Evolutionary conservation across 305 asterid genomes (phyloP).

Genomic region (Solanum aculeatissimum): DNA sequence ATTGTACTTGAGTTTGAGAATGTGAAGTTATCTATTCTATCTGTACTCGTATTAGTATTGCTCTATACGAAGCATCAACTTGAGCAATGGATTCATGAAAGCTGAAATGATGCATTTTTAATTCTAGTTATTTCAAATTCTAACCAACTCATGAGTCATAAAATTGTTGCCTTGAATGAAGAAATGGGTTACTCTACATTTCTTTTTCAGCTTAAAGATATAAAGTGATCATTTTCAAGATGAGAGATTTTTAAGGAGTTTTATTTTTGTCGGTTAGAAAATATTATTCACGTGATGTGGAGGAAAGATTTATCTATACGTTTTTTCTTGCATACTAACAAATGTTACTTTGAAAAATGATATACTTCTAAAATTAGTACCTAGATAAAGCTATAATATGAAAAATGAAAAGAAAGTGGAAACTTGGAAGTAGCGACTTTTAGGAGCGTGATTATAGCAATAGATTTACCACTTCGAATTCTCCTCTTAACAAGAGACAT

Average conservation of each 20-base stretch:
- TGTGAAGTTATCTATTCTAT: neutral
- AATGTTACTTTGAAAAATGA: neutral
- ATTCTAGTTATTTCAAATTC: neutral
- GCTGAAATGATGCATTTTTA: neutral
- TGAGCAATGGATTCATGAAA: neutral
- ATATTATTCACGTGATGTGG: neutral
- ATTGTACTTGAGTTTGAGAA: neutral
- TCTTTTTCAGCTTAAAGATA: neutral
- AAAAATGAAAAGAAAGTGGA: neutral
- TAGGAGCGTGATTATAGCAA: neutral
- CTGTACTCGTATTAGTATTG: neutral
- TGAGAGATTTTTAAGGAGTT: too few species aligned
- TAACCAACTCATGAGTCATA: neutral
- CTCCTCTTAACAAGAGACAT: neutral
- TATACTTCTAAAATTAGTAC: neutral
- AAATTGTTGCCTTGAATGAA: neutral
- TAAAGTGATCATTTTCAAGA: too few species aligned
- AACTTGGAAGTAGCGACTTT: neutral
- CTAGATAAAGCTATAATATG: neutral
- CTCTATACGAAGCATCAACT: neutral
- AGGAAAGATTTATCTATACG: neutral
- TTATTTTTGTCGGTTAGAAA: neutral
- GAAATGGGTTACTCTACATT: neutral
- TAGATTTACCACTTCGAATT: neutral
- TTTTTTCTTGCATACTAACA: neutral